Evolutionary conservation across 2,329 filamentous ascomycete species (phyloP).

Genomic region (Drechslera avenae): DNA sequence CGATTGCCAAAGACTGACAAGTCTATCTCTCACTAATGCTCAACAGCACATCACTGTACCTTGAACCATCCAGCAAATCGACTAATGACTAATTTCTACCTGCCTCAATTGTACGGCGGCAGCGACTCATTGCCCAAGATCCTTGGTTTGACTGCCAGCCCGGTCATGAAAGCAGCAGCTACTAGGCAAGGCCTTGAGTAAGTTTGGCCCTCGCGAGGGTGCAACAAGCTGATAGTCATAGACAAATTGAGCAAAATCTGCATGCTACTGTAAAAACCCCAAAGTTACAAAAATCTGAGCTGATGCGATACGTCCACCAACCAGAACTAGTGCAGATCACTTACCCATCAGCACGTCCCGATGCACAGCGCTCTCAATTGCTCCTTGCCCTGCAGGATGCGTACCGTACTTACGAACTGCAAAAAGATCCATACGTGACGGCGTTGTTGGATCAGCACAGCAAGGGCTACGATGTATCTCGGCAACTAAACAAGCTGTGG

Average conservation of each 20-base stretch:
- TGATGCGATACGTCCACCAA: constrained; percentile 70
- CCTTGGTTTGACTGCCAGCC: constrained; percentile 81
- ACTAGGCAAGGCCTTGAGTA: constrained; percentile 57
- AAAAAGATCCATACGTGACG: constrained; percentile 49
- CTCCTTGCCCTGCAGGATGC: constrained; percentile 24
- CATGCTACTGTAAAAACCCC: constrained; percentile 73
- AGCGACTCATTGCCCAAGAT: constrained; percentile 63
- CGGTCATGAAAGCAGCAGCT: constrained; percentile 65
- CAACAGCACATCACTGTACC: constrained; percentile 73
- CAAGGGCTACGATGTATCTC: constrained; percentile 28
- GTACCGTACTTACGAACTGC: constrained; percentile 40
- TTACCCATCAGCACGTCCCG: constrained; percentile 27
- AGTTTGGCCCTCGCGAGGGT: neutral
- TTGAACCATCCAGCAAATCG: constrained; percentile 66
- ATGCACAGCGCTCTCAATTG: constrained; percentile 11
- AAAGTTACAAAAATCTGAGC: constrained; percentile 68
- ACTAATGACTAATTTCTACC: constrained; percentile 77
- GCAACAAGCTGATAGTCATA: constrained; percentile 30
- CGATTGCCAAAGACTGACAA: neutral
- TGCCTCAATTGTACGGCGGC: constrained; percentile 48
- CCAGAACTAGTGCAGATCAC: constrained; percentile 59
- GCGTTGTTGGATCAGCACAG: constrained; percentile 34
- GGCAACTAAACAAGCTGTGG: constrained; percentile 34
- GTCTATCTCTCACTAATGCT: constrained; percentile 4
- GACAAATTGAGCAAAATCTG: constrained; percentile 69